phyloP scores from a whole-genome alignment of 2,329 filamentous ascomycete genomes.

The Drechslerella stenobrocha region DNA sequence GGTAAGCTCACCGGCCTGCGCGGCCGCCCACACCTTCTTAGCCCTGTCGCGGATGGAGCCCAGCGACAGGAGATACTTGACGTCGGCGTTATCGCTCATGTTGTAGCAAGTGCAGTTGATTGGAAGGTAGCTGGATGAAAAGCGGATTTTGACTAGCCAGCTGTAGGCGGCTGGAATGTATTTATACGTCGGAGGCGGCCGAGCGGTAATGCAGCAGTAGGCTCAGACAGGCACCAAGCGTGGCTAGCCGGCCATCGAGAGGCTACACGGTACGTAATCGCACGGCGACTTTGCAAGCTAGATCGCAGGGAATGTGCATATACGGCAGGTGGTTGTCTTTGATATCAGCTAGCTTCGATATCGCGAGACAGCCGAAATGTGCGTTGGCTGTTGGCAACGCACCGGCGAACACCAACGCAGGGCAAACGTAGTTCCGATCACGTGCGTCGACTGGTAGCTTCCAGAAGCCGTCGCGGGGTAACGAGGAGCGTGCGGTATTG shows the following conservation, averaged over 20 bases:
- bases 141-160: too few relatives aligned
- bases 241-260: not conserved
- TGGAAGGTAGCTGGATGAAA: not conserved
- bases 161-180: too few relatives aligned
- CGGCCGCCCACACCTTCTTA: slow-evolving; percentile 73
- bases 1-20: slow-evolving; percentile 72
- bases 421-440: not conserved
- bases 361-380: too few relatives aligned
- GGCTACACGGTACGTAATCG: not conserved
- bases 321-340: too few relatives aligned
- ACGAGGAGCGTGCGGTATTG: not conserved
- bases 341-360: too few relatives aligned
- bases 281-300: not conserved
- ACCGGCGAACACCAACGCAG: not conserved
- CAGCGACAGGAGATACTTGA: slow-evolving; percentile 86
- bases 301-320: not conserved
- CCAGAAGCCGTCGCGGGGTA: slow-evolving; percentile 6
- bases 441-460: not conserved
- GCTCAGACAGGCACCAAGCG: not conserved
- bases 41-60: slow-evolving; percentile 81
- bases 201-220: not conserved
- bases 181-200: not conserved
- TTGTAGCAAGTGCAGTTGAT: not conserved
- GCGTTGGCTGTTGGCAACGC: not conserved
- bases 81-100: slow-evolving; percentile 54